Evolutionary conservation across 2,329 filamentous ascomycete species (phyloP), one percentile per base, ranked within the genome.

Genomic region (Purpureocillium lavendulum): DNA sequence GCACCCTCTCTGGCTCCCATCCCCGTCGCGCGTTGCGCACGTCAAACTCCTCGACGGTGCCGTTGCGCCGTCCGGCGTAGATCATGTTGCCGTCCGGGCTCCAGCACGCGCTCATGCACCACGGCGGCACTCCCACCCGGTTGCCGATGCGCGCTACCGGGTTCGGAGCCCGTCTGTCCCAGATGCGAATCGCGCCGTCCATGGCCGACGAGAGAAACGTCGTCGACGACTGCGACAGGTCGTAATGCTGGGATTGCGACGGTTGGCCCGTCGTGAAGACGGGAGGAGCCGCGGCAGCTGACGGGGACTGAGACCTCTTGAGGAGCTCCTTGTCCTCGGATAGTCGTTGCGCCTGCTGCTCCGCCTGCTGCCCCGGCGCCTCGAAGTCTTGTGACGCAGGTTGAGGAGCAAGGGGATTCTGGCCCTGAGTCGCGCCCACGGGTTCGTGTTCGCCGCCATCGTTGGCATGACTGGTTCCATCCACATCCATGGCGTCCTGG

Each of bases 71-170:
- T 1, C 92, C 92, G 0, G 85, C 89, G 62, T 95, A 98, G 52
- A 98, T 89, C 61, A 79, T 87, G 62, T 97, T 97, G 12, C 92
- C 92, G 57, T 96, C 86, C 0, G 88, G 88, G 40, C 84, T 90
- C 92, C 92, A 98, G 65, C 88, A 95, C 1, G 88, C 87, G 49
- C 87, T 89, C 80, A 95, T 96, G 61, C 90, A 97, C 90, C 90
- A 98, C 0, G 90, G 92, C 1, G 92, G 90, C 1, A 87, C 85
- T 14, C 80, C 80, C 10, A 79, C 76, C 10, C 80, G 71, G 14
- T 84, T 86, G 1, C 73, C 70, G 41, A 97, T 90, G 21, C 82
- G 79, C 3, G 92, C 88, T 2, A 95, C 72, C 0, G 90, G 84
- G 29, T 82, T 75, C 1, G 76, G 75, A 46, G 84, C 77, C 15